A percentile compares a stretch with the other conserved stretches of the same genome.
These are phyloP conservation scores for Ustilago vetiveriae DNA, from an alignment of 1,284 basidiomycete genomes.

Conservation along the genomic window DNA sequence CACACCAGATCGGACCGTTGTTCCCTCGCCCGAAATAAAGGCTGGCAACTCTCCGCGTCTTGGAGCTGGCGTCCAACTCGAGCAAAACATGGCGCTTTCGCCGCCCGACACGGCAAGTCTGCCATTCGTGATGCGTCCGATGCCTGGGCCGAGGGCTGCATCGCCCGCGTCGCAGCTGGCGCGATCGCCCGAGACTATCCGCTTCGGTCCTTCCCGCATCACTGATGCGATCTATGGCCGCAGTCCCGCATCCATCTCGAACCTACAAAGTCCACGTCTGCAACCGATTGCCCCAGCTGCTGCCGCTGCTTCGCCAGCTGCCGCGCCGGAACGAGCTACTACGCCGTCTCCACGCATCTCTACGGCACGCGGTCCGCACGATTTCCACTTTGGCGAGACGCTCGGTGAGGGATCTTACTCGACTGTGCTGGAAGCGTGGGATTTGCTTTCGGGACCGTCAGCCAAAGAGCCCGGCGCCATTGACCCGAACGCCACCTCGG, in stretches of 20 bases:
- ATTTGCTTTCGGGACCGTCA: slow-evolving; percentile 43
- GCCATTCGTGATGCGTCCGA: slow-evolving; percentile 12
- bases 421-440: slow-evolving; percentile 65
- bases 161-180: slow-evolving; percentile 39
- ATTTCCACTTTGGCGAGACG: slow-evolving; percentile 65
- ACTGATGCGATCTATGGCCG: slow-evolving; percentile 40
- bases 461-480: slow-evolving; percentile 35
- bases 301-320: slow-evolving; percentile 10
- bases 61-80: neutral
- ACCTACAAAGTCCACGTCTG: slow-evolving; percentile 33
- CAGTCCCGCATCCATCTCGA: slow-evolving; percentile 33
- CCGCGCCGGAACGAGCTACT: slow-evolving; percentile 12
- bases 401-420: slow-evolving; percentile 66
- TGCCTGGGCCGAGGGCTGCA: slow-evolving; percentile 18
- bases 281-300: too few relatives aligned
- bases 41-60: neutral
- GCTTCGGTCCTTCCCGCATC: slow-evolving; percentile 21
- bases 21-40: neutral
- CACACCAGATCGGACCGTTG: neutral
- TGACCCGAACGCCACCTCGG: slow-evolving; percentile 39
- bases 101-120: slow-evolving; percentile 6
- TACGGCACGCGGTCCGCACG: slow-evolving; percentile 49
- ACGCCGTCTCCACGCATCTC: slow-evolving; percentile 20
- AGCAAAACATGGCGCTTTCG: slow-evolving; percentile 17
- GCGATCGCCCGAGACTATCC: slow-evolving; percentile 44